Percentiles rank a stretch among this genome's conserved stretches.
These are phyloP conservation scores for Cucumis sativus DNA, from an alignment of 306 rosid genomes.

Conservation along the genomic window Cucumber_9930_V3 NC_026657.2:30164501-30165000, in stretches of 20 bases:
- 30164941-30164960: neutral
- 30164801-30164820: neutral
- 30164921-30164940: neutral
- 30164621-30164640: constrained; percentile 33
- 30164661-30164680: neutral
- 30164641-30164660: neutral
- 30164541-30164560: constrained; percentile 46
- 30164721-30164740: neutral
- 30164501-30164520: constrained; percentile 66
- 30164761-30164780: neutral
- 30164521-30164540: constrained; percentile 32
- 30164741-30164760: neutral
- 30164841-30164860: neutral
- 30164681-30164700: neutral
- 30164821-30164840: neutral
- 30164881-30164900: neutral
- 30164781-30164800: neutral
- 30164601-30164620: constrained; percentile 50
- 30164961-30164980: neutral
- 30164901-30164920: neutral
- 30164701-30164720: neutral
- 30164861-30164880: neutral
- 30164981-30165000: neutral
- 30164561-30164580: constrained; percentile 60
- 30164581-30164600: constrained; percentile 55